phyloP scores from a whole-genome alignment of 495 filamentous ascomycete genomes.

The Aspergillus bertholletiae region DNA sequence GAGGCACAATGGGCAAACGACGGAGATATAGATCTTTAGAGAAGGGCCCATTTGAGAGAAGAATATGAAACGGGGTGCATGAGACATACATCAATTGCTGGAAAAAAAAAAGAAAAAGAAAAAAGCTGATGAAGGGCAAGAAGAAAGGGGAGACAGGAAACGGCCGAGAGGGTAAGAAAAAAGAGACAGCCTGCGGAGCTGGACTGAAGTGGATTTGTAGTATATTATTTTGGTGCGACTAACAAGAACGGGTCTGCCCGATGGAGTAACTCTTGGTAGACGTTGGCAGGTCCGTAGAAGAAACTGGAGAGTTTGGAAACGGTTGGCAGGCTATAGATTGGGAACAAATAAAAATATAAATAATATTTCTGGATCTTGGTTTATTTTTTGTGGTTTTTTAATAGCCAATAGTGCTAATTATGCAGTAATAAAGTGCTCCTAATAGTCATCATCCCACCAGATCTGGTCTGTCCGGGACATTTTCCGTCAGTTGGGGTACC shows the following conservation, averaged over 20 bases:
- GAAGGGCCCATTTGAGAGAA: conserved; percentile 19
- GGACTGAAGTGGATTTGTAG: conserved; percentile 5
- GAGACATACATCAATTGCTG: conserved; percentile 29
- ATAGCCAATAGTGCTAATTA: conserved; percentile 1
- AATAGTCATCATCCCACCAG: conserved; percentile 1
- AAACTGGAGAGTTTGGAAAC: not conserved
- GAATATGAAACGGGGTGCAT: conserved; percentile 17
- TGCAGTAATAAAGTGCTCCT: not conserved
- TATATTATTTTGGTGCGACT: conserved; percentile 4
- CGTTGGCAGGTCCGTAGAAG: conserved; percentile 1
- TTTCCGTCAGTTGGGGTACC: conserved; percentile 1
- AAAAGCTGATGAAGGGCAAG: conserved; percentile 10
- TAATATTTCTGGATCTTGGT: not conserved
- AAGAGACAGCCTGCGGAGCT: conserved; percentile 10
- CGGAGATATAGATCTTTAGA: conserved; percentile 5
- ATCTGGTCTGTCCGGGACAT: conserved; percentile 4
- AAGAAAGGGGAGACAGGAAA: conserved; percentile 1
- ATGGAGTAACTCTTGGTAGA: conserved; percentile 1
- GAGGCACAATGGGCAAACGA: conserved; percentile 8
- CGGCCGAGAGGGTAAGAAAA: not conserved
- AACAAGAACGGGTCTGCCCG: conserved; percentile 6
- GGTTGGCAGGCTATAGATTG: not conserved
- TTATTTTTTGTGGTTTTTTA: conserved; percentile 2
- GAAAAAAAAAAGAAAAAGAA: conserved; percentile 6
- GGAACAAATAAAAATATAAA: not conserved